Evolutionary conservation across 768 basidiomycete species (phyloP).

Genomic region (Plicaturopsis crispa): DNA sequence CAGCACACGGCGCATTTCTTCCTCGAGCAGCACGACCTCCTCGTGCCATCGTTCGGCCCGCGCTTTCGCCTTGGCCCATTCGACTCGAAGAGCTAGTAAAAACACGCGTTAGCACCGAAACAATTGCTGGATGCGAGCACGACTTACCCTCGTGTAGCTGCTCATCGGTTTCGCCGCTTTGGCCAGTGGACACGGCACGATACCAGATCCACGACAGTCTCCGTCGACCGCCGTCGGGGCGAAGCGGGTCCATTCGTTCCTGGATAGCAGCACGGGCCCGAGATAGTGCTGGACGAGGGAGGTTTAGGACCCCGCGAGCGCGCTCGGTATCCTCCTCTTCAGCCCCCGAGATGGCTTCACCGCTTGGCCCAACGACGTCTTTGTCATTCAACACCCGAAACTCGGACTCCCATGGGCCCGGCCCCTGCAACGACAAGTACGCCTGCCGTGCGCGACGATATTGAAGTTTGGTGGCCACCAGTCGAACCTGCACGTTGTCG

Average conservation of each 20-base stretch:
- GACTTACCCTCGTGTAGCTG: neutral
- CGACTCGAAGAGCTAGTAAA: slow-evolving; percentile 17
- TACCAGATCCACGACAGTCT: slow-evolving; percentile 3
- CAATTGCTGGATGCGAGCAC: neutral
- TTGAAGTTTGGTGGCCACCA: neutral
- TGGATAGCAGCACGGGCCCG: too few relatives aligned
- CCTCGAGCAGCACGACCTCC: slow-evolving; percentile 9
- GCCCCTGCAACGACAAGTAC: neutral
- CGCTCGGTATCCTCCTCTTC: neutral
- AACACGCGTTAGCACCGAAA: neutral
- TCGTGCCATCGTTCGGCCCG: slow-evolving; percentile 8
- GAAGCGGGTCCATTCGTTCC: too few relatives aligned
- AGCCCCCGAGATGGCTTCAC: neutral
- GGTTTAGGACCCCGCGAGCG: too few relatives aligned
- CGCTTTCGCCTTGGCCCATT: slow-evolving; percentile 19
- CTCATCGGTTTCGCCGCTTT: neutral
- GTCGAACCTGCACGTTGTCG: neutral
- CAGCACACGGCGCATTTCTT: slow-evolving; percentile 11
- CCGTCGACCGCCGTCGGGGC: slow-evolving; percentile 1
- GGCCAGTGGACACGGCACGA: neutral
- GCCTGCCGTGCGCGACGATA: slow-evolving; percentile 2
- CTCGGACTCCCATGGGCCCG: slow-evolving; percentile 1
- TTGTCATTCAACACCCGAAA: neutral
- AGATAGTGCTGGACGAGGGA: too few relatives aligned
- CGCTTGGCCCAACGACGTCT: neutral